Evolutionary conservation across 2,329 filamentous ascomycete genomes (phyloP).

Genomic region (Lecanosticta acicola): DNA sequence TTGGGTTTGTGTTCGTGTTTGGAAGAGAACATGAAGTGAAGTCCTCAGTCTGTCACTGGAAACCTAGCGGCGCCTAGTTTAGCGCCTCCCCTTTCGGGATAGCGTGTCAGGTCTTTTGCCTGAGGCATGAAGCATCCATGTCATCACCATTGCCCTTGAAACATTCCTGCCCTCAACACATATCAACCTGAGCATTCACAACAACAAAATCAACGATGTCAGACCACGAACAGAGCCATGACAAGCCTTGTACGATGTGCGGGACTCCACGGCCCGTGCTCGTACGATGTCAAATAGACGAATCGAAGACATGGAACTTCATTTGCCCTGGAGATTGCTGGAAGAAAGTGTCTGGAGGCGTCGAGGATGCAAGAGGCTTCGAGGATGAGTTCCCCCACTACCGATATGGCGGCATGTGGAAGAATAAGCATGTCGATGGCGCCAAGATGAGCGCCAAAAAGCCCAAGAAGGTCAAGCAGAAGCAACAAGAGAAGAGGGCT

Average conservation of each 20-base stretch:
- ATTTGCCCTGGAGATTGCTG: slow-evolving; percentile 42
- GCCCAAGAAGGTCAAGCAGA: slow-evolving; percentile 36
- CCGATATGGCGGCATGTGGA: slow-evolving; percentile 40
- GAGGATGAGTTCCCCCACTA: slow-evolving; percentile 34
- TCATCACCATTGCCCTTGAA: neutral
- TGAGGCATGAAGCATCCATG: neutral
- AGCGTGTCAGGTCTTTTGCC: no score
- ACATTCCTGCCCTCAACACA: neutral
- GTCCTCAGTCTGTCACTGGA: no score
- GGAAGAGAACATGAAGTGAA: no score
- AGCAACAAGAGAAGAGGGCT: slow-evolving; percentile 23
- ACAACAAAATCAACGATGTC: neutral
- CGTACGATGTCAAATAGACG: slow-evolving; percentile 42
- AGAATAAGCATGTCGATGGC: slow-evolving; percentile 36
- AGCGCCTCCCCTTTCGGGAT: no score
- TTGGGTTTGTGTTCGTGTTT: no score
- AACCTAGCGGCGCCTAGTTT: no score
- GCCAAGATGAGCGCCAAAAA: slow-evolving; percentile 38
- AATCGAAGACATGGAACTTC: slow-evolving; percentile 38
- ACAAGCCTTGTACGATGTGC: slow-evolving; percentile 41
- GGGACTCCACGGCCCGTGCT: slow-evolving; percentile 34
- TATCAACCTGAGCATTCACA: neutral
- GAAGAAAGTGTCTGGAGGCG: slow-evolving; percentile 40
- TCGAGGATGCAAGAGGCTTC: slow-evolving; percentile 36
- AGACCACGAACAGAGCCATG: slow-evolving; percentile 7